Percentiles rank a stretch among this genome's conserved stretches.
These are phyloP conservation scores for Hirschioporus abietinus DNA, from an alignment of 768 basidiomycete species.

Conservation along the genomic window DNA sequence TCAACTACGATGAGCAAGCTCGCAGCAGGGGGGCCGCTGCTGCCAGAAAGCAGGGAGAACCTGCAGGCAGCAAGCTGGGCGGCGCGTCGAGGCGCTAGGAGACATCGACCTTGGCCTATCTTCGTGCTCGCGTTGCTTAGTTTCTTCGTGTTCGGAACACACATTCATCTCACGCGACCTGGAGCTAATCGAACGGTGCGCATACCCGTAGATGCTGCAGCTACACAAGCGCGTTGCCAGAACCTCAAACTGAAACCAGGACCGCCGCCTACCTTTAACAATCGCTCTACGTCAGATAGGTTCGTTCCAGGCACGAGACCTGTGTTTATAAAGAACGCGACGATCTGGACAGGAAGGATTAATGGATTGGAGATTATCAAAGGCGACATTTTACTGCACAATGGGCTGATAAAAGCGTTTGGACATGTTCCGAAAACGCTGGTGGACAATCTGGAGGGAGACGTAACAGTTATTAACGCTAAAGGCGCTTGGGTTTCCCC, in stretches of 20 bases:
- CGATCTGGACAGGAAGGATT: conserved; percentile 46
- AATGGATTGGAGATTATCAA: conserved; percentile 30
- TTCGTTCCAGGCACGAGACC: conserved; percentile 33
- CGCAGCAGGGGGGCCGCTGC: too few species aligned
- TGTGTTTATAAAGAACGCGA: conserved; percentile 41
- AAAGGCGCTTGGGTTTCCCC: conserved; percentile 37
- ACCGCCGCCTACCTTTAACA: conserved; percentile 36
- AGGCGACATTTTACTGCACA: conserved; percentile 37
- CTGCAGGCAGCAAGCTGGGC: neutral
- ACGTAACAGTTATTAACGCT: conserved; percentile 21
- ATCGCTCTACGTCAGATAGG: conserved; percentile 27
- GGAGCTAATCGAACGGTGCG: neutral
- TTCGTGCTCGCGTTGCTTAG: neutral
- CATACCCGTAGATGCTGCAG: neutral
- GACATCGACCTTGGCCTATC: neutral
- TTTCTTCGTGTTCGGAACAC: neutral
- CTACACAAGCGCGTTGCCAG: neutral
- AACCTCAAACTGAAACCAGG: conserved; percentile 7
- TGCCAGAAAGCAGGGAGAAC: neutral
- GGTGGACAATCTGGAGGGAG: conserved; percentile 11
- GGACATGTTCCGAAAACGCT: conserved; percentile 14
- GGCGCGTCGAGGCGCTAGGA: neutral
- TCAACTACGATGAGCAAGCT: neutral
- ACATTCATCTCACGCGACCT: conserved; percentile 1
- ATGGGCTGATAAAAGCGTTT: conserved; percentile 29